Evolutionary conservation across 208 protist species (phyloP), one percentile per base, ranked within the genome.

Genomic region (Trichomonas vaginalis): DNA sequence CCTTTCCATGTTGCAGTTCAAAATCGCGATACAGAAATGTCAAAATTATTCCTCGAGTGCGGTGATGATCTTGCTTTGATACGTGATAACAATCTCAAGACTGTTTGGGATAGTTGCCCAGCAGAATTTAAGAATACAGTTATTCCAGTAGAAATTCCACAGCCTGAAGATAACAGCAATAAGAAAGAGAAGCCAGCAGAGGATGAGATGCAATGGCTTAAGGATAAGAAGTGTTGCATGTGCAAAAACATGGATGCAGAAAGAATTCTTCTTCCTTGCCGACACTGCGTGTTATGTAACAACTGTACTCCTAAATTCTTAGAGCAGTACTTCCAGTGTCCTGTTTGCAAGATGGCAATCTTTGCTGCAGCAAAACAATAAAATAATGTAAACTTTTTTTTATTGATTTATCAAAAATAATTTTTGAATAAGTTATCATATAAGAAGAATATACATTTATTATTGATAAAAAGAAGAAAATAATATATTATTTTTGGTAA

Each of bases 1-100:
- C 86, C 86, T 48, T 92, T 92, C 45, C 86, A 92, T 92, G 37
- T n/a, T 27, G 86, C 86, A 27, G 86, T 92, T 92, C 21, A 39
- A 39, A 48, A 92, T 56, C 15, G 86, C 12, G 45, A 92, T 56
- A 12, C 27, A 35, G 14, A 92, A 92, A 42, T 92, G 14, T 92
- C 86, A 0, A 23, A 48, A 39, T 48, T 92, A 23, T 92, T 92
- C 45, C 17, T n/a, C 32, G 86, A 92, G 15, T 48, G 45, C 39
- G 86, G 86, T 1, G 86, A 42, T n/a, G 45, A 92, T 51, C 45
- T 45, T 35, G 86, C 42, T 39, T 27, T 70, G 2, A 51, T 92
- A 39, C 86, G 86, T 51, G 86, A 92, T 32, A 21, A 42, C 17
- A n/a, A 32, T 32, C 45, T 92, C 8, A 92, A 51, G 37, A 92